Evolutionary conservation across 1,139 yeast genomes (phyloP), one percentile per base, ranked within the genome.

Genomic region (Lodderomyces jiufengensis): DNA sequence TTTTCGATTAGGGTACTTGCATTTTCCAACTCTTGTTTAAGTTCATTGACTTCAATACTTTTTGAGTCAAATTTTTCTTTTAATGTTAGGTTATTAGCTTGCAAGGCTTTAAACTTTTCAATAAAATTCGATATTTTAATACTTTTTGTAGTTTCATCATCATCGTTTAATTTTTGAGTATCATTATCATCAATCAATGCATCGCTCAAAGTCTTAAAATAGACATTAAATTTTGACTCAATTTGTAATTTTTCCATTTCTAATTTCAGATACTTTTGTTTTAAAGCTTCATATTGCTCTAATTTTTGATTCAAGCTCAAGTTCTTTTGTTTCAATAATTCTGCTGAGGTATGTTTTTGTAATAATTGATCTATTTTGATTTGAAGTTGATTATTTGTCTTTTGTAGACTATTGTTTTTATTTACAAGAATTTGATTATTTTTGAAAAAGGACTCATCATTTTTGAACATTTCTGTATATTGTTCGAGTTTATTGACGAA

Each of bases 171-270:
- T n/a, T 58, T 52, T 16, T 25, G 21, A 6, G 27, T 15, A n/a
- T 31, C 22, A 4, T 32, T 32, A 24, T 36, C 30, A 32, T 32
- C 34, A 11, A 34, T 37, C 39, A 57, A 40, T 42, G 55, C 40
- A 31, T 55, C 46, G 44, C 59, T 61, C 23, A 66, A 51, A 20
- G 68, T 47, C 33, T 53, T 53, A 34, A 60, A 52, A 34, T 61
- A 61, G 20, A 61, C 65, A 27, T 66, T 59, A 38, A 66, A 59
- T 36, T 63, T 70, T 5, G 66, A 58, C 33, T 73, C 68, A 28
- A 79, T 52, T 24, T 70, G 67, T 13, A 77, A 54, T 39, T 77
- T 60, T 43, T 78, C 76, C 29, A 80, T 55, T 45, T 80, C 81
- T 13, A 78, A 51, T 10, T 70, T 70, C 27, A 76, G 72, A 11